Base-by-base conservation (phyloP, 306 rosid species). In the Ceratonia siliqua region DNA sequence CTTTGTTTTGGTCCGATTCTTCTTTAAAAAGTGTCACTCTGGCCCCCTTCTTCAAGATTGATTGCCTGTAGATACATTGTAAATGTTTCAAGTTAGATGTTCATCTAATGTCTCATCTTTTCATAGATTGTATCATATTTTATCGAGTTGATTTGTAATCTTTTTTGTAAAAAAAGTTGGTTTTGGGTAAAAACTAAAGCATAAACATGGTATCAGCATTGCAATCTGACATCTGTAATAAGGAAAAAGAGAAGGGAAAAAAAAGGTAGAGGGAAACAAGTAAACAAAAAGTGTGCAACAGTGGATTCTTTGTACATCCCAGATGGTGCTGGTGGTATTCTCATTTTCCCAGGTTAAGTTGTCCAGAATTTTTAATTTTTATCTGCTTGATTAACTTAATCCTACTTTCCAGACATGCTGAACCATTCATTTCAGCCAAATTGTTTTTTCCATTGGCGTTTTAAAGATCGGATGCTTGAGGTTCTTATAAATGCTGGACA, bases 401-500 rank as follows among this genome's bases (percentile, higher is more conserved):
- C 68, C 28, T 75, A 36, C 62, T 62, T 78, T 78, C 74, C 93
- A 91, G 98, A 94, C 79, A 94, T 91, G 98, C 82, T 94, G 78
- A 94, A 94, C 85, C 98, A 94, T 91, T 94, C 98, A 8, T 91
- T 84, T 73, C 85, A 83, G 81, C 98, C 98, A 63, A 94, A 94
- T 72, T 94, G 98, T 59, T 94, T 89, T 86, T 86, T 94, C 77
- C 98, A 94, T 74, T 94, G 98, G 98, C 97, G 97, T 67, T 90
- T 83, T 78, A 94, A 91, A 83, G 98, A 94, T 74, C 85, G 96
- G 64, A 94, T 94, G 98, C 91, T 91, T 72, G 98, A 94, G 85
- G 98, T 94, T 74, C 90, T 94, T 87, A 94, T 86, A 84, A 94
- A 91, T 87, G 97, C 98, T 71, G 98, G 98, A 41, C 91, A 91